phyloP scores from a whole-genome alignment of 1,139 yeast species.

The Scheffersomyces stambukii region DNA sequence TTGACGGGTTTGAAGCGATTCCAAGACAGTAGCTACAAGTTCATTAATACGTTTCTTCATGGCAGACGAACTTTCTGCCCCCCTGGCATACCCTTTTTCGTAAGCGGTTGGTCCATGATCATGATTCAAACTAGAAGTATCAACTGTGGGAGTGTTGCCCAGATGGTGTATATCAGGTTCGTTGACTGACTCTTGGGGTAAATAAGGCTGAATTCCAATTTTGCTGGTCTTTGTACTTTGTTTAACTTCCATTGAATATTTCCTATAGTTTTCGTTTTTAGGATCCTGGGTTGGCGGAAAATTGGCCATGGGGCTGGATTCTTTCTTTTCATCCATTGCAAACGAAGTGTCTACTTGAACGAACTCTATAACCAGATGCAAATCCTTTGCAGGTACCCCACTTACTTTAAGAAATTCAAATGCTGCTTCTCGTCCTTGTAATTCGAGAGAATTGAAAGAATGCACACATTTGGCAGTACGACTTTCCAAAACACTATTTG shows the following conservation, averaged over 20 bases:
- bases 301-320: slow-evolving; percentile 1
- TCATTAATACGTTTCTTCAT: slow-evolving; percentile 20
- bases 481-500: slow-evolving; percentile 55
- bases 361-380: slow-evolving; percentile 15
- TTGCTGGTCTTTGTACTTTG: not conserved
- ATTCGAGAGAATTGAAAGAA: slow-evolving; percentile 37
- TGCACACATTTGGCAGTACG: slow-evolving; percentile 42
- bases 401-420: slow-evolving; percentile 18
- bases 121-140: slow-evolving; percentile 14
- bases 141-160: too few species aligned
- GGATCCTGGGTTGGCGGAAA: not conserved
- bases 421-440: slow-evolving; percentile 33
- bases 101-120: slow-evolving; percentile 30
- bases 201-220: slow-evolving; percentile 28
- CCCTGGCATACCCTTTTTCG: slow-evolving; percentile 33
- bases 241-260: too few species aligned
- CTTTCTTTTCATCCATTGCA: slow-evolving; percentile 3
- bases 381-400: slow-evolving; percentile 20
- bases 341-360: slow-evolving; percentile 32
- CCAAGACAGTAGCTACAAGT: slow-evolving; percentile 8
- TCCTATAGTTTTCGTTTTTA: too few species aligned
- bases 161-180: slow-evolving; percentile 4
- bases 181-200: slow-evolving; percentile 11
- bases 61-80: slow-evolving; percentile 24
- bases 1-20: slow-evolving; percentile 5